Conservation (phyloP, 768 basidiomycete species). For the Lactifluus volemus region DNA sequence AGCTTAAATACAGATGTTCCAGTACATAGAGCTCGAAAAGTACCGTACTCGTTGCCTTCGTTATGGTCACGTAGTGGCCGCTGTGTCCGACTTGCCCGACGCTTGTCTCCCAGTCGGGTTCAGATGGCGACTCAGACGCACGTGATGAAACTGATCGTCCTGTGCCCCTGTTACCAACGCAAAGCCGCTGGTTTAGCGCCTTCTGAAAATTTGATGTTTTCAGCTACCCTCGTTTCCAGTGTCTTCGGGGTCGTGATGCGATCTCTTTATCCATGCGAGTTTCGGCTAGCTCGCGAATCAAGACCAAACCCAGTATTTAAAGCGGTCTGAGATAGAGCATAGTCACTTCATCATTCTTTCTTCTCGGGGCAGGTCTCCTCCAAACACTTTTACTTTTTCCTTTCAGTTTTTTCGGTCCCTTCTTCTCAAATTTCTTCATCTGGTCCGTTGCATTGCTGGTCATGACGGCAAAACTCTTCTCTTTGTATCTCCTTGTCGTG, state of each 20-base stretch:
- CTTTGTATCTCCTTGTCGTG: constrained; percentile 2
- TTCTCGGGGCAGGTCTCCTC: constrained; percentile 9
- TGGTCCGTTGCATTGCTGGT: constrained; percentile 1
- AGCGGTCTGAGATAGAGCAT: not conserved
- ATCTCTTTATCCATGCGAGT: not conserved
- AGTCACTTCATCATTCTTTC: not conserved
- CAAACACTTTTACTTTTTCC: not conserved
- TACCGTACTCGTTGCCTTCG: not conserved
- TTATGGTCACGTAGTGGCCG: not conserved
- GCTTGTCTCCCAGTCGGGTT: too few relatives aligned
- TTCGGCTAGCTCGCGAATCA: not conserved
- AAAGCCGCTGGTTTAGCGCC: too few relatives aligned
- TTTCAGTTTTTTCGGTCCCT: not conserved
- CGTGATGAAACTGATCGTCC: too few relatives aligned
- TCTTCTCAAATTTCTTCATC: not conserved
- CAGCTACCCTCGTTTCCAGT: not conserved
- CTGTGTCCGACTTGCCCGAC: not conserved
- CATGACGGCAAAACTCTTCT: constrained; percentile 10
- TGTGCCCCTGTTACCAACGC: not conserved
- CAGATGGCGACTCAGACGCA: too few relatives aligned
- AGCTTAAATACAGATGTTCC: not conserved
- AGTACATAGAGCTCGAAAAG: not conserved
- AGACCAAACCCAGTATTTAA: not conserved
- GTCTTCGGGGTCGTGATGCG: not conserved
- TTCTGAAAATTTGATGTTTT: not conserved